Base-by-base conservation (phyloP, 2,329 filamentous ascomycete species). In the Sporothrix globosa region DNA sequence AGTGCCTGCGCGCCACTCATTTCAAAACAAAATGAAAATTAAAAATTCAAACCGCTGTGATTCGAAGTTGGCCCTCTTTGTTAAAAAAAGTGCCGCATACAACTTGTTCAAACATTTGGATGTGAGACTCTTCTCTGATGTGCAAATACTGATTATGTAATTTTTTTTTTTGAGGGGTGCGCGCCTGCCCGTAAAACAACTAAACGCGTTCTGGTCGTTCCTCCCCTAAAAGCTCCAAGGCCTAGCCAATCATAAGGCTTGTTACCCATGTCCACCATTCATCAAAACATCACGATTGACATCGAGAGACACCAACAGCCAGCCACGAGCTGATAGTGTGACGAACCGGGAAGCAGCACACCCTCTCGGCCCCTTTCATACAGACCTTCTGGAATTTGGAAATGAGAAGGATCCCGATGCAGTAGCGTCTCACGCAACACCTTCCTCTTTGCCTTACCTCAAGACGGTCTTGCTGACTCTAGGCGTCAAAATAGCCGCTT, bases 201-300 rank as follows among this genome's bases (percentile, higher is more conserved):
- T 73, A 76, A 78, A 68, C 69, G 69, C 69, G 69, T 70, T 44
- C 63, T 27, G n/a, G 21, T 21, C n/a, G 14, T 19, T 7, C 11
- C 13, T 30, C 39, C 39, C 56, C 30, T 21, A 14, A 27, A 67
- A 67, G 50, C n/a, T 44, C n/a, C 21, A 48, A n/a, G 24, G 10
- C 11, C 34, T 19, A 46, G 52, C 66, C 66, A 68, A 68, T 68
- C 66, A 68, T 39, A 68, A 9, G 5, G 4, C 21, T n/a, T 44
- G 19, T 14, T 56, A 21, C 39, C 13, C 52, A 68, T n/a, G 50
- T 50, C 41, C 48, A 56, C 19, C 50, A 30, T 30, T 52, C 66
- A 48, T 56, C 66, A 68, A 58, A 54, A 67, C 65, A 67, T 67
- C 66, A 68, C 66, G 39, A 44, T 44, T 68, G 21, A 10, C 66